These are phyloP conservation scores for Annulohypoxylon moriforme DNA, from an alignment of 495 filamentous ascomycete genomes.

Conservation along the genomic window DNA sequence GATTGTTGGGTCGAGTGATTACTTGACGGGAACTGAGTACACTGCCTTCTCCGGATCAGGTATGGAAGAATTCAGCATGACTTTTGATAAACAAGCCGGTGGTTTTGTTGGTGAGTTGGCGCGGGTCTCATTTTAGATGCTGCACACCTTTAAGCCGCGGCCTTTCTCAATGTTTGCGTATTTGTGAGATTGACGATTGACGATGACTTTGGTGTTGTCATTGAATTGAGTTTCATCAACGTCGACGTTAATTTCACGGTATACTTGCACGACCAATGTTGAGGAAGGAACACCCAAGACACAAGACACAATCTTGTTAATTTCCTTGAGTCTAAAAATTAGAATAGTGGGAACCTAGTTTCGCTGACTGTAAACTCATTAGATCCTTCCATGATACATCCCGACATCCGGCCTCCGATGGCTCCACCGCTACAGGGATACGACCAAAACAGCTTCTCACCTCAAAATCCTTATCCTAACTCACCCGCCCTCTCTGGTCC, in stretches of 20 bases:
- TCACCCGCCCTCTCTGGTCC: conserved; percentile 58
- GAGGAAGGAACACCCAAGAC: not conserved
- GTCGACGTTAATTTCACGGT: not conserved
- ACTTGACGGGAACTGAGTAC: conserved; percentile 68
- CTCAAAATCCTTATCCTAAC: conserved; percentile 56
- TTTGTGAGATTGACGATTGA: conserved; percentile 3
- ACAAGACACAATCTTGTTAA: conserved; percentile 11
- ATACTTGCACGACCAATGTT: not conserved
- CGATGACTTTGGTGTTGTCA: not conserved
- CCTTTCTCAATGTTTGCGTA: conserved; percentile 4
- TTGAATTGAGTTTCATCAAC: not conserved
- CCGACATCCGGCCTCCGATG: conserved; percentile 57
- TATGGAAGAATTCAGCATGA: conserved; percentile 62
- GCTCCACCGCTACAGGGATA: conserved; percentile 55
- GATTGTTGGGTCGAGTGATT: conserved; percentile 72
- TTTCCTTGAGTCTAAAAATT: conserved; percentile 57
- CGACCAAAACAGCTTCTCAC: conserved; percentile 54
- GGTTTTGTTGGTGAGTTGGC: conserved; percentile 84
- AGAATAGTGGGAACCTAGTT: conserved; percentile 15
- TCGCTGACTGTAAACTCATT: conserved; percentile 49
- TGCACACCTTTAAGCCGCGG: conserved; percentile 24
- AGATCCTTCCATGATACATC: conserved; percentile 64
- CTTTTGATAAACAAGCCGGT: conserved; percentile 66
- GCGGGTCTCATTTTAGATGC: conserved; percentile 44
- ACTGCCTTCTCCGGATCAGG: conserved; percentile 58